Evolutionary conservation across 2,329 filamentous ascomycete genomes (phyloP).

Genomic region (Chrysoporthe austroafricana): DNA sequence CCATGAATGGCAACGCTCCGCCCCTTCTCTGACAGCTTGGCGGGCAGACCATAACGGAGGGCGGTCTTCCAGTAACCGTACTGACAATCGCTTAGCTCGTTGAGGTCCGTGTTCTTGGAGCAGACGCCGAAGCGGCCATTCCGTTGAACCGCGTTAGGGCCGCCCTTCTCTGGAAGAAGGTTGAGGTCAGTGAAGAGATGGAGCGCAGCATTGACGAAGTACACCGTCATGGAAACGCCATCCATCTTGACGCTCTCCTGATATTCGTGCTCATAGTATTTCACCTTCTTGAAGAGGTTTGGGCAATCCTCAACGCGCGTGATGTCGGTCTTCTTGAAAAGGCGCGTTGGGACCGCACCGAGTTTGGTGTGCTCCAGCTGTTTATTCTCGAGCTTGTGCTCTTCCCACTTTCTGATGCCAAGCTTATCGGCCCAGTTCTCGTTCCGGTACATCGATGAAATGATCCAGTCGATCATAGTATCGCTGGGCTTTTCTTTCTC

Average conservation of each 20-base stretch:
- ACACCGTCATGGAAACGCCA: constrained; percentile 43
- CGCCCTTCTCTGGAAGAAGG: constrained; percentile 21
- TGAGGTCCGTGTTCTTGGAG: constrained; percentile 35
- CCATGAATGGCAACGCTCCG: constrained; percentile 38
- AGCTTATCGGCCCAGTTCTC: constrained; percentile 28
- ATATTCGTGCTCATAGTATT: constrained; percentile 35
- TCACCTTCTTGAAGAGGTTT: constrained; percentile 35
- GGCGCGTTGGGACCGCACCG: constrained; percentile 27
- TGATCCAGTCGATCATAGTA: constrained; percentile 3
- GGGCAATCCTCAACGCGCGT: constrained; percentile 34
- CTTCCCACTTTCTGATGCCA: constrained; percentile 34
- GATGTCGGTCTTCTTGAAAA: constrained; percentile 35
- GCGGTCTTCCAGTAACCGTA: constrained; percentile 35
- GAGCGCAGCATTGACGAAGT: constrained; percentile 38
- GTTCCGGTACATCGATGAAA: constrained; percentile 17
- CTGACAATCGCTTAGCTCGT: constrained; percentile 24
- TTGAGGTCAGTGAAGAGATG: constrained; percentile 26
- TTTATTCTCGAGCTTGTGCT: background rate
- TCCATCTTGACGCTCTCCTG: constrained; percentile 47
- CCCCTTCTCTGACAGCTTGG: constrained; percentile 31
- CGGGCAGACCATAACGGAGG: constrained; percentile 31
- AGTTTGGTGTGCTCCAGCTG: constrained; percentile 12
- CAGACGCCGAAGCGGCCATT: constrained; percentile 40
- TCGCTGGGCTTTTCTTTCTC: constrained; percentile 14
- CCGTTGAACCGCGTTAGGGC: constrained; percentile 28